phyloP scores from a whole-genome alignment of 1,139 yeast genomes.

The Petasospora fabianii region DNA sequence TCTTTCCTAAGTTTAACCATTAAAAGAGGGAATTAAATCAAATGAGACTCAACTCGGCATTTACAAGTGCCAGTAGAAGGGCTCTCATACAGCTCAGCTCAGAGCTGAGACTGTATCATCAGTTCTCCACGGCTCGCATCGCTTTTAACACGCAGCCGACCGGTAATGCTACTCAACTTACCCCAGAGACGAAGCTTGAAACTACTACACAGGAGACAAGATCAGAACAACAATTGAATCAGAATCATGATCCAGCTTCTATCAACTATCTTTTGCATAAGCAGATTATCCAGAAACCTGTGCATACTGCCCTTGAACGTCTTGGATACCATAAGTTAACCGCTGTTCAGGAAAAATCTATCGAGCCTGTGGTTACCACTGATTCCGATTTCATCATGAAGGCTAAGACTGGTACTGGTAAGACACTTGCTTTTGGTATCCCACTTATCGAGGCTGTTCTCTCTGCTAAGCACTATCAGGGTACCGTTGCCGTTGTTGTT shows the following conservation, averaged over 20 bases:
- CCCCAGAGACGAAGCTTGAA: neutral
- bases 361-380: constrained; percentile 58
- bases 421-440: constrained; percentile 82
- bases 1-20: neutral
- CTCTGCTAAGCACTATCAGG: constrained; percentile 30
- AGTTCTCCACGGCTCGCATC: constrained; percentile 8
- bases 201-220: neutral
- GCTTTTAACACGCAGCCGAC: constrained; percentile 1
- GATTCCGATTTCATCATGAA: constrained; percentile 73
- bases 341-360: constrained; percentile 73
- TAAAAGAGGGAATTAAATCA: no score
- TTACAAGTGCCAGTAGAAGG: constrained; percentile 8
- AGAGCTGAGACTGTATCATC: constrained; percentile 7
- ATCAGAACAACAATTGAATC: no score
- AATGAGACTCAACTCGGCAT: constrained; percentile 4
- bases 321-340: constrained; percentile 54
- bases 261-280: constrained; percentile 19
- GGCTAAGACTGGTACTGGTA: constrained; percentile 96
- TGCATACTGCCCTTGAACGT: constrained; percentile 35
- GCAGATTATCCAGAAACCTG: constrained; percentile 16
- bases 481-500: constrained; percentile 61
- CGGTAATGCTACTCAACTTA: neutral
- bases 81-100: constrained; percentile 10
- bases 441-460: constrained; percentile 66
- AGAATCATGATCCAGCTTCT: constrained; percentile 17